These are phyloP conservation scores for Mollisiaceae sp. DNA, from an alignment of 2,329 filamentous ascomycete species.

Conservation along the genomic window DNA sequence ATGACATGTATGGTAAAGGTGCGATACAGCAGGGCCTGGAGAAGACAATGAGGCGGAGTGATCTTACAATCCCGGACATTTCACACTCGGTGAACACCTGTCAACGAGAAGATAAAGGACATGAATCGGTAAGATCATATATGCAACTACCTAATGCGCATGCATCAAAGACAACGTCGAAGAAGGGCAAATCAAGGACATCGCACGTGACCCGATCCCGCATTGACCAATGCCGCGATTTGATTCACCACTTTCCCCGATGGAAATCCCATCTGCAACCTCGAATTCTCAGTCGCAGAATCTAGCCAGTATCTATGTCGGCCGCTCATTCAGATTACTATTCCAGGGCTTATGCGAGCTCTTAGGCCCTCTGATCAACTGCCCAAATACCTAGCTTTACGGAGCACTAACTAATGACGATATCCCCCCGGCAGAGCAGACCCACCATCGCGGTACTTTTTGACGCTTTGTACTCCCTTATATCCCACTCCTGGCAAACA, in stretches of 20 bases:
- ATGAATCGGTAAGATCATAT: too few species aligned
- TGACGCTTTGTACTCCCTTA: neutral
- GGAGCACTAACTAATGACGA: too few species aligned
- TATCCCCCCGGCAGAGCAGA: neutral
- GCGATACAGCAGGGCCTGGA: too few species aligned
- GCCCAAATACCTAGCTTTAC: neutral
- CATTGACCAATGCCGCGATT: neutral
- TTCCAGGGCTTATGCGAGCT: neutral
- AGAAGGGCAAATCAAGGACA: neutral
- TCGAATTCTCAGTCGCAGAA: neutral
- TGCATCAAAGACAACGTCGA: neutral
- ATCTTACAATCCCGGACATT: too few species aligned
- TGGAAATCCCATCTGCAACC: neutral
- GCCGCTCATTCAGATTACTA: neutral
- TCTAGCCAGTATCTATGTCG: neutral
- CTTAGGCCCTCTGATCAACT: neutral
- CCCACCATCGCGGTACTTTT: slow-evolving; percentile 1
- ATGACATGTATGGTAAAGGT: too few species aligned
- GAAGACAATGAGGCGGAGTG: too few species aligned
- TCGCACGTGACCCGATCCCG: too few species aligned
- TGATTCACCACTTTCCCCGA: neutral
- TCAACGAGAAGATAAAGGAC: too few species aligned
- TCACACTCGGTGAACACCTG: too few species aligned
- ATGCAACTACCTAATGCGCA: neutral
- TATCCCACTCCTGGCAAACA: neutral